Conservation (phyloP, 768 basidiomycete species). For the Lentinula aciculospora region DNA sequence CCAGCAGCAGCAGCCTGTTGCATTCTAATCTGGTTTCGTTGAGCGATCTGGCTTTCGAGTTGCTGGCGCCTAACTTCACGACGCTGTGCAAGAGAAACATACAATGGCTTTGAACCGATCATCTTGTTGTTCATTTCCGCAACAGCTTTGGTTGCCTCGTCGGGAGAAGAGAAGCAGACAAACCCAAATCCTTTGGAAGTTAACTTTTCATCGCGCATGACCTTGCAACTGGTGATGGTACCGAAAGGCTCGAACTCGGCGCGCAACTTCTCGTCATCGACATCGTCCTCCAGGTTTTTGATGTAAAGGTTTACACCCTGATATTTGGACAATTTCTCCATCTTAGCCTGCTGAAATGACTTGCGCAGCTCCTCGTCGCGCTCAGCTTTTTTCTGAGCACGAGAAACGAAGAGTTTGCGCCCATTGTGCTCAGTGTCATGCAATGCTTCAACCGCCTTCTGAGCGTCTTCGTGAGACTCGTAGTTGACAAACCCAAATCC, state of each 20-base stretch:
- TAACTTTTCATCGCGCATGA: conserved; percentile 96
- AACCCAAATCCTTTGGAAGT: conserved; percentile 97
- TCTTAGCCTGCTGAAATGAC: conserved; percentile 91
- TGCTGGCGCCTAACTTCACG: conserved; percentile 98
- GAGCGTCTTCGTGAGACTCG: conserved; percentile 88
- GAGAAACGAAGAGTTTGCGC: conserved; percentile 89
- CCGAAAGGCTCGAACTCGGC: conserved; percentile 96
- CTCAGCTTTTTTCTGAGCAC: conserved; percentile 98
- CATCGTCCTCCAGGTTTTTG: conserved; percentile 98
- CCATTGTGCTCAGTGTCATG: conserved; percentile 83
- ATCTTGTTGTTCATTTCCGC: conserved; percentile 99
- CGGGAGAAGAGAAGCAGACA: conserved; percentile 97
- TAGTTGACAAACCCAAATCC: conserved; percentile 99
- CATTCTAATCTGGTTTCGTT: conserved; percentile 95
- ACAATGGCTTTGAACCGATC: conserved; percentile 97
- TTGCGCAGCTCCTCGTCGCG: conserved; percentile 94
- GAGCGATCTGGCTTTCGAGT: conserved; percentile 96
- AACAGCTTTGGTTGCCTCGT: conserved; percentile 98
- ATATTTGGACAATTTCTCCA: conserved; percentile 97
- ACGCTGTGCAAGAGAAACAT: conserved; percentile 97
- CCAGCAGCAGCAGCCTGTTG: conserved; percentile 90
- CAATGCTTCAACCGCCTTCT: conserved; percentile 81
- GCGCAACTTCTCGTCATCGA: conserved; percentile 96
- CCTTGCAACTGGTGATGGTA: conserved; percentile 96
- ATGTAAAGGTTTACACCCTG: conserved; percentile 99